phyloP scores from a whole-genome alignment of 768 basidiomycete species.

The Suillus ampliporus region DNA sequence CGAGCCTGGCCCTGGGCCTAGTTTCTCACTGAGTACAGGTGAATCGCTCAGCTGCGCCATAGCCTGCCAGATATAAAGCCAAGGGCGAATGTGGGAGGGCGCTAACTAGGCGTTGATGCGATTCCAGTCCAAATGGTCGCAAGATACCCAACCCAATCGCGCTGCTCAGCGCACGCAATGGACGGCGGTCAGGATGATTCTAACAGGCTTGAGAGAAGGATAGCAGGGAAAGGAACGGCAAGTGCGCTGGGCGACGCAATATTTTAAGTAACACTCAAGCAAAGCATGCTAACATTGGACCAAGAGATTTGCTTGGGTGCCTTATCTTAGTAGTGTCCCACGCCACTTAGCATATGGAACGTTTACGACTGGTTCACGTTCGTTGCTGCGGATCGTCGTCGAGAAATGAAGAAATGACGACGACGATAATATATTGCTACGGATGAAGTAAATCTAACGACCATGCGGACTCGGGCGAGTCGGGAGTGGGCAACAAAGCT shows the following conservation, averaged over 20 bases:
- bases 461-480: neutral
- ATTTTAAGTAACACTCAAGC: neutral
- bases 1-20: conserved; percentile 6
- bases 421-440: neutral
- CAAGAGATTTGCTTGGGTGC: neutral
- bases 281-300: conserved; percentile 1
- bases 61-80: conserved; percentile 26
- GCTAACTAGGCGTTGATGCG: neutral
- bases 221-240: neutral
- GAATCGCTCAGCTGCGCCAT: conserved; percentile 8
- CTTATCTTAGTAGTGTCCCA: conserved; percentile 22
- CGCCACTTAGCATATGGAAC: conserved; percentile 7
- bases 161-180: conserved; percentile 15
- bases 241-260: neutral
- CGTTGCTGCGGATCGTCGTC: neutral
- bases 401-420: neutral
- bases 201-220: neutral
- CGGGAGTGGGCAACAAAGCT: neutral
- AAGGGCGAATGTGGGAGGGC: conserved; percentile 11
- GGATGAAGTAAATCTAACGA: neutral
- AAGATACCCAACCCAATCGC: conserved; percentile 16
- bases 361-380: neutral
- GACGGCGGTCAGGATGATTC: neutral
- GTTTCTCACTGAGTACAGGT: conserved; percentile 33
- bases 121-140: conserved; percentile 18